A percentile compares a stretch with the other conserved stretches of the same genome.
These are phyloP conservation scores for Scheffersomyces titani DNA, from an alignment of 1,139 yeast species.

Conservation along the genomic window DNA sequence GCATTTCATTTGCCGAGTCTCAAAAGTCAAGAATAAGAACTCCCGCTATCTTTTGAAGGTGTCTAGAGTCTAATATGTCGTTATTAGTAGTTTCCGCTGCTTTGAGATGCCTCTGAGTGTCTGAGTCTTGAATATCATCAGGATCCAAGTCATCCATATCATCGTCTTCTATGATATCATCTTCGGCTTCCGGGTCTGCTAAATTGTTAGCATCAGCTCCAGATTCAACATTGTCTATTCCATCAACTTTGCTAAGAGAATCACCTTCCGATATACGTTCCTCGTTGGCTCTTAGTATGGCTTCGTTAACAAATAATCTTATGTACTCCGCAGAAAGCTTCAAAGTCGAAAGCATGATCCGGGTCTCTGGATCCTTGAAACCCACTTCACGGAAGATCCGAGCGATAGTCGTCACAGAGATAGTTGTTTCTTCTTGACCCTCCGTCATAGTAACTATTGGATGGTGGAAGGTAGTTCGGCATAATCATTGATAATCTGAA, in stretches of 20 bases:
- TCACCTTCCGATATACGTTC: constrained; percentile 39
- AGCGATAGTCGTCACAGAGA: constrained; percentile 51
- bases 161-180: constrained; percentile 15
- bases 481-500: background rate
- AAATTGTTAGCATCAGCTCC: constrained; percentile 3
- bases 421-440: constrained; percentile 1
- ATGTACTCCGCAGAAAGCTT: constrained; percentile 58
- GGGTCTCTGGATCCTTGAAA: constrained; percentile 48
- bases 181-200: constrained; percentile 9
- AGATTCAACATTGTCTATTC: constrained; percentile 29
- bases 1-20: background rate
- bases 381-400: constrained; percentile 55
- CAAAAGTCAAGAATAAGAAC: constrained; percentile 57
- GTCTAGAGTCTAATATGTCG: constrained; percentile 51
- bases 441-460: background rate
- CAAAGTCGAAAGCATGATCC: constrained; percentile 51
- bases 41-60: constrained; percentile 56
- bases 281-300: constrained; percentile 62
- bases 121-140: constrained; percentile 14
- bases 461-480: background rate
- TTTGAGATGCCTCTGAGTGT: constrained; percentile 22
- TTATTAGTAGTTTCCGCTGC: constrained; percentile 16
- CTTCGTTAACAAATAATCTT: constrained; percentile 62
- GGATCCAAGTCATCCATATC: constrained; percentile 13
- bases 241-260: constrained; percentile 26